These are phyloP conservation scores for Grosmannia clavigera DNA, from an alignment of 2,329 filamentous ascomycete species.

Conservation along the genomic window DNA sequence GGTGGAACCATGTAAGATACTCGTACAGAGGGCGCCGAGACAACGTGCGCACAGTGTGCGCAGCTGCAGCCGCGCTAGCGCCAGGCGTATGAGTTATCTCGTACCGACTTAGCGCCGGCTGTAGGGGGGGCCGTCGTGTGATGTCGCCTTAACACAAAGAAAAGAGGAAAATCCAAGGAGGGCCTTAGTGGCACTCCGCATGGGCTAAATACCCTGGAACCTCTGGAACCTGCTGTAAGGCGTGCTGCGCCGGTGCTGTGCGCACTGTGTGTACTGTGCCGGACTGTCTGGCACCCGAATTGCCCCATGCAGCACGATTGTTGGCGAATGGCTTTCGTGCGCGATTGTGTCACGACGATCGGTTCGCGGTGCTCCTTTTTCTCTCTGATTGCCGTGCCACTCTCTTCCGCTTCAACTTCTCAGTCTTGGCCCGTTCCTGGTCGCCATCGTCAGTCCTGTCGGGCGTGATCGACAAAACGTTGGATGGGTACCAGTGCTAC, in stretches of 20 bases:
- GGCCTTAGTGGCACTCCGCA: too few species aligned
- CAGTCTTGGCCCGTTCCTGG: too few species aligned
- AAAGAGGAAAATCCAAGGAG: neutral
- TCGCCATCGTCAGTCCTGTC: neutral
- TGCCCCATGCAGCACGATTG: neutral
- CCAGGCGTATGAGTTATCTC: neutral
- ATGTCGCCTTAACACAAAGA: neutral
- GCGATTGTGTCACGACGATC: neutral
- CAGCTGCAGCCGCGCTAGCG: neutral
- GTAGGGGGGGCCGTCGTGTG: neutral
- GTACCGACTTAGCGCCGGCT: neutral
- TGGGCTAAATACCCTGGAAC: neutral
- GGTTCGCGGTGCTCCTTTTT: neutral
- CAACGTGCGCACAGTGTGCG: neutral
- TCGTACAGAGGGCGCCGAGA: neutral
- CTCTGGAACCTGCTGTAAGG: neutral
- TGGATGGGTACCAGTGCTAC: neutral
- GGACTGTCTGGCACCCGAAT: too few species aligned
- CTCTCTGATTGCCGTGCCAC: neutral
- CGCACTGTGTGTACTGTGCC: too few species aligned
- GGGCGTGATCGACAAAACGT: neutral
- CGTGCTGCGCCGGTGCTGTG: neutral
- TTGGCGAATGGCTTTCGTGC: slow-evolving; percentile 6
- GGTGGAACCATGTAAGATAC: too few species aligned
- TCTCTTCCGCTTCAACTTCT: neutral